Conservation (phyloP, 2,329 filamentous ascomycete species). For the Aspergillus tanneri region DNA sequence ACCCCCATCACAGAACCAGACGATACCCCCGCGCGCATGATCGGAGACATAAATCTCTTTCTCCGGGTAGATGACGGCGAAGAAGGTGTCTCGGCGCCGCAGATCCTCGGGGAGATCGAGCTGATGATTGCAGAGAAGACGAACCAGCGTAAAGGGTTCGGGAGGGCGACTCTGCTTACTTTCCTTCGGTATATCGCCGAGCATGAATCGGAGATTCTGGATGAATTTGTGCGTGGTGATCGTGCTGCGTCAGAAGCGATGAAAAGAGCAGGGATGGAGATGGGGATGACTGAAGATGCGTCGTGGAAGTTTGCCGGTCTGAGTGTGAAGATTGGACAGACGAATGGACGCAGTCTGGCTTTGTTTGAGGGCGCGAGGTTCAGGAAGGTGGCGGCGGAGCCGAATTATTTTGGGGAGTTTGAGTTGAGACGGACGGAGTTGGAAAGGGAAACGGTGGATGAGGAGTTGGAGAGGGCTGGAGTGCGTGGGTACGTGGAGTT, state of each 20-base stretch:
- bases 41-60: conserved; percentile 81
- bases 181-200: conserved; percentile 68
- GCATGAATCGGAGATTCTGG: conserved; percentile 56
- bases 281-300: conserved; percentile 6
- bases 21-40: conserved; percentile 60
- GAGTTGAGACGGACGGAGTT: conserved; percentile 53
- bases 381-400: conserved; percentile 45
- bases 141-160: conserved; percentile 63
- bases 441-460: conserved; percentile 24
- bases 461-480: conserved; percentile 31
- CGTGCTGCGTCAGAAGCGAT: conserved; percentile 13
- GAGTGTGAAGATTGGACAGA: conserved; percentile 61
- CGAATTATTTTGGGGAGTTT: conserved; percentile 68
- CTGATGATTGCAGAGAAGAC: conserved; percentile 73
- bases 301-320: conserved; percentile 44
- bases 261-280: conserved; percentile 3
- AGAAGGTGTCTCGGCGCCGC: conserved; percentile 34
- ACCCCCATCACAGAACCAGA: conserved; percentile 38
- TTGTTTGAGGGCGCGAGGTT: conserved; percentile 65
- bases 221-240: conserved; percentile 49
- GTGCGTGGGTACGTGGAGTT: conserved; percentile 41
- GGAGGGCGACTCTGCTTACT: conserved; percentile 61
- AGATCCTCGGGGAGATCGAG: conserved; percentile 70
- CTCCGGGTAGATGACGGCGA: conserved; percentile 61
- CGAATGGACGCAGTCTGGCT: conserved; percentile 56